Evolutionary conservation across 2,329 filamentous ascomycete species (phyloP).

Genomic region (Aspergillus ochraceus): DNA sequence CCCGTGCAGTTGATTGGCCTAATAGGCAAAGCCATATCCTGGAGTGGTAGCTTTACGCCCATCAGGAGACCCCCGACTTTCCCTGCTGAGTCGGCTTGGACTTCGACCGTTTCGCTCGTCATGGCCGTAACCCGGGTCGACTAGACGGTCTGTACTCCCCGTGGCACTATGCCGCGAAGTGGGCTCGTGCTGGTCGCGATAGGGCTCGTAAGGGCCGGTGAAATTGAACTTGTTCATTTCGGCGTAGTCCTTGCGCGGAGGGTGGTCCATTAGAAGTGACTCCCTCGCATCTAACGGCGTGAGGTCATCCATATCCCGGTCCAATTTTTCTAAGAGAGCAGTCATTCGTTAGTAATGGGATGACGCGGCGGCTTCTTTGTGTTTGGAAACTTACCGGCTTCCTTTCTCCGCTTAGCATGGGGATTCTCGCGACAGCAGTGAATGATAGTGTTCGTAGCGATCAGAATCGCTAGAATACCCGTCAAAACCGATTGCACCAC

Average conservation of each 20-base stretch:
- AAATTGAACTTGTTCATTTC: slow-evolving; percentile 45
- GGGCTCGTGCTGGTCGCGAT: slow-evolving; percentile 31
- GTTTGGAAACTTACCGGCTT: slow-evolving; percentile 67
- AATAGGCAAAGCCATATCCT: slow-evolving; percentile 38
- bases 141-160: slow-evolving; percentile 37
- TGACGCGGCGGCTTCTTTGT: no score
- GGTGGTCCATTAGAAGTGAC: slow-evolving; percentile 67
- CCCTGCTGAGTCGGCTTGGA: slow-evolving; percentile 25
- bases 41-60: slow-evolving; percentile 29
- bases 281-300: slow-evolving; percentile 78
- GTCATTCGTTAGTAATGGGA: slow-evolving; percentile 21
- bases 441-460: slow-evolving; percentile 84
- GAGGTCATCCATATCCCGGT: slow-evolving; percentile 75
- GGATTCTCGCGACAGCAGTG: slow-evolving; percentile 84
- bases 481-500: slow-evolving; percentile 86
- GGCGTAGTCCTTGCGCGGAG: slow-evolving; percentile 35
- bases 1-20: slow-evolving; percentile 8
- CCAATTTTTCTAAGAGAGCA: slow-evolving; percentile 65
- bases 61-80: slow-evolving; percentile 32
- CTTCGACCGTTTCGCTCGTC: slow-evolving; percentile 27
- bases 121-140: slow-evolving; percentile 28
- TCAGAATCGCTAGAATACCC: slow-evolving; percentile 78
- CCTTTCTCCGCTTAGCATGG: slow-evolving; percentile 83
- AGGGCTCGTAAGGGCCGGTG: slow-evolving; percentile 41
- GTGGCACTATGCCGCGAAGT: slow-evolving; percentile 26